Percentiles rank a stretch among this genome's conserved stretches.
Conservation (phyloP, 805 yeast genomes). For the Nakazawaea populi region DNA sequence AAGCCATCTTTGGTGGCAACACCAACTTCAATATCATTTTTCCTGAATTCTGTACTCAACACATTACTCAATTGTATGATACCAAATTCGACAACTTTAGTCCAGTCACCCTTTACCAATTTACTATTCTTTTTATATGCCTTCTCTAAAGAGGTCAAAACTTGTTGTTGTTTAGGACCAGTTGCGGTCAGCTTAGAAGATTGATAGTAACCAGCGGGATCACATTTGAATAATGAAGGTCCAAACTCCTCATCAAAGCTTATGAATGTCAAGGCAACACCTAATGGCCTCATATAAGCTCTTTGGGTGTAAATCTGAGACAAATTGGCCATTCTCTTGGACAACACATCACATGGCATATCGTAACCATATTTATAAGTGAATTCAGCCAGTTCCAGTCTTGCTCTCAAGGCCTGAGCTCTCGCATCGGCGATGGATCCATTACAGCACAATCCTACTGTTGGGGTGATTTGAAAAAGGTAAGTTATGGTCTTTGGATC, state of each 20-base stretch:
- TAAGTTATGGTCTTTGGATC: constrained; percentile 86
- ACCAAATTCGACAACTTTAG: constrained; percentile 81
- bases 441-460: constrained; percentile 85
- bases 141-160: constrained; percentile 84
- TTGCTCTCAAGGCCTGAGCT: constrained; percentile 82
- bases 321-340: constrained; percentile 92
- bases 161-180: constrained; percentile 97
- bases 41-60: constrained; percentile 88
- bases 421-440: constrained; percentile 97
- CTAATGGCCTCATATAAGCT: constrained; percentile 97
- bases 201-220: constrained; percentile 94
- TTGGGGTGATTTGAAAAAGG: constrained; percentile 73
- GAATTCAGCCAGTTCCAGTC: constrained; percentile 94
- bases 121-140: constrained; percentile 61
- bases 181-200: constrained; percentile 91
- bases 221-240: constrained; percentile 86
- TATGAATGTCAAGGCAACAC: constrained; percentile 85
- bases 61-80: constrained; percentile 82
- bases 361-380: constrained; percentile 92
- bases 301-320: constrained; percentile 96
- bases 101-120: constrained; percentile 76
- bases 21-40: constrained; percentile 90
- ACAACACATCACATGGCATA: constrained; percentile 90
- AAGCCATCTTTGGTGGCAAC: constrained; percentile 72
- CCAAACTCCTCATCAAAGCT: constrained; percentile 88